Evolutionary conservation across 306 rosid species (phyloP), one percentile per base, ranked within the genome.

Genomic region (Sechiopsis laciniata): DNA sequence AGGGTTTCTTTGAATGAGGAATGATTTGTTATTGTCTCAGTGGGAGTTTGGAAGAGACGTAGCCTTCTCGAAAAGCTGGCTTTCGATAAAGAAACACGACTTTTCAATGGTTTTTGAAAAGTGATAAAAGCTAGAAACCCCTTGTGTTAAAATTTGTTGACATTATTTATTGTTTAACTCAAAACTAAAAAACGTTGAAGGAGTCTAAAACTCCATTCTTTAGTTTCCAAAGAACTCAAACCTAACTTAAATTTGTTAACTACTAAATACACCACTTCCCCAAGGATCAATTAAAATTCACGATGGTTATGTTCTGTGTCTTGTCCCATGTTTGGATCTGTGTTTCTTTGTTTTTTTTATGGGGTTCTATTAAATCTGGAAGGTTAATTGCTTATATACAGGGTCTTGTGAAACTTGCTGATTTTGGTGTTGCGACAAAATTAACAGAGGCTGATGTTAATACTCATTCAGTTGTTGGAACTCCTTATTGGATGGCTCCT

Each of bases 401-500:
- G 99, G 99, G 99, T 73, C 99, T 95, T 68, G 99, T 95, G 85
- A 95, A 95, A 84, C 95, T 95, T 69, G 99, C 99, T 79, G 99
- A 95, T 91, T 95, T 95, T 83, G 99, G 99, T 64, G 99, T 95
- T 72, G 99, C 99, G 7, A 95, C 99, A 53, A 95, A 95, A 74
- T 78, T 95, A 80, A 95, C 94, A 13, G 99, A 95, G 83, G 99
- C 99, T 53, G 99, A 95, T 84, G 96, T 91, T 60, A 91, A 95
- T 84, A 95, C 99, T 20, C 99, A 95, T 88, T 95, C 99, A 48
- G 99, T 95, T 82, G 99, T 91, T 79, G 99, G 99, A 79, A 95
- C 99, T 10, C 99, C 99, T 66, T 95, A 95, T 78, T 95, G 99
- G 99, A 95, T 95, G 99, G 99, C 99, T 69, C 99, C 99, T 45